Evolutionary conservation across 768 basidiomycete genomes (phyloP), one percentile per base, ranked within the genome.

Genomic region (Pisolithus microcarpus): DNA sequence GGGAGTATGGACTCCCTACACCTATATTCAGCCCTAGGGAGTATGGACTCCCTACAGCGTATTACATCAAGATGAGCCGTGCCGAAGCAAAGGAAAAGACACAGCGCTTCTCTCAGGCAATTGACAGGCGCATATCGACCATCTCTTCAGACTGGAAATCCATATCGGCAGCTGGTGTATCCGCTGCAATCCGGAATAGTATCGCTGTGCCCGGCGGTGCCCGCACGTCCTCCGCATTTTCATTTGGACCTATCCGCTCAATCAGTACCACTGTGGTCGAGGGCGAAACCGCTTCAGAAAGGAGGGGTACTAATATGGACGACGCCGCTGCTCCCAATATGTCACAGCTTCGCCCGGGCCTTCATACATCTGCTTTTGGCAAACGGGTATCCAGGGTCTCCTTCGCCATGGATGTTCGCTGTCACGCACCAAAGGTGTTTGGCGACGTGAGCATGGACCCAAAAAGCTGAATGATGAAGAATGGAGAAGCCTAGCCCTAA

Each of bases 141-240:
- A n/a, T n/a, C n/a, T n/a, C n/a, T n/a, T n/a, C n/a, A n/a, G n/a
- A 89, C 60, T 91, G 88, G 88, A 84, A 83, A 64, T 74, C 76
- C 40, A 81, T 89, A 58, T 79, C 83, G 7, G 70, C 73, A 5
- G 82, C 78, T 4, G 88, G 86, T 45, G 89, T 87, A 1, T 72
- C 73, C 19, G 85, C 82, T 31, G 89, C 86, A 10, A 84, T 91
- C 55, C 79, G 87, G 52, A 76, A 74, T 57, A 82, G 79, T 39
- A 81, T 87, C 26, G 82, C 82, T 4, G 67, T 76, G 34, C 59
- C 61, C 28, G 61, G 58, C n/a, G 49, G 67, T 53, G 63, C 65
- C 43, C 72, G 79, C 30, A 66, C 69, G 43, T 72, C 75, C 0
- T 69, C 78, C 2, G 61, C 64, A 5, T 85, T 85, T 63, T 72